Conservation (phyloP, 345 rosid genomes). For the Aquilaria malaccensis region DNA sequence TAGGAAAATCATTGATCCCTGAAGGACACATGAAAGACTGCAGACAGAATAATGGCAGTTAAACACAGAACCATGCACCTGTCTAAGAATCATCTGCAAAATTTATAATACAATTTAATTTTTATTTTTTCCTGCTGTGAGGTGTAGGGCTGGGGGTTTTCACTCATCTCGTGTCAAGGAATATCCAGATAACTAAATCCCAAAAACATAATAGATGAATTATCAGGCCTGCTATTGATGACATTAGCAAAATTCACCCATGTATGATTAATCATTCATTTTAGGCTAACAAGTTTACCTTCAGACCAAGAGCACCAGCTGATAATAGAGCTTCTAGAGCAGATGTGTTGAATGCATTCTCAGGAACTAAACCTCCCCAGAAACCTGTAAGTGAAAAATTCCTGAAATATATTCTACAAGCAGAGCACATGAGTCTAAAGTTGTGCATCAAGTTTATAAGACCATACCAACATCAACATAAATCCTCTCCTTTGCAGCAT, state of each 20-base stretch:
- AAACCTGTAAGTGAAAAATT: conserved; percentile 46
- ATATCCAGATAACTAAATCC: neutral
- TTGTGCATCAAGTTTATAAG: conserved; percentile 16
- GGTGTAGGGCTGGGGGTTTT: neutral
- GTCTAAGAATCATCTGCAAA: no score
- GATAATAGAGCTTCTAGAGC: conserved; percentile 62
- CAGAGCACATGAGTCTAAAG: neutral
- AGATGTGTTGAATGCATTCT: conserved; percentile 69
- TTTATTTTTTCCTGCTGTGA: no score
- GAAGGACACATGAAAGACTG: conserved; percentile 99
- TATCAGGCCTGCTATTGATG: neutral
- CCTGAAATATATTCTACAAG: neutral
- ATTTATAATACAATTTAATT: no score
- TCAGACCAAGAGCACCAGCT: conserved; percentile 92
- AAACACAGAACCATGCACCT: conserved; percentile 10
- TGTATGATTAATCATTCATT: neutral
- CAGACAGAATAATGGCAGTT: conserved; percentile 13
- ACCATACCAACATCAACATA: conserved; percentile 81
- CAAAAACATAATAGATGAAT: neutral
- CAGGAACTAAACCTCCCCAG: conserved; percentile 99
- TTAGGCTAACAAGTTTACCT: conserved; percentile 37
- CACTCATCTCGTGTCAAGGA: neutral
- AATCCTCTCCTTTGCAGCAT: conserved; percentile 70
- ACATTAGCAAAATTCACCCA: neutral
- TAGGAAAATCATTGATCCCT: conserved; percentile 92